Evolutionary conservation across 352 stramenopile species (phyloP).

Genomic region (Phytophthora melonis): DNA sequence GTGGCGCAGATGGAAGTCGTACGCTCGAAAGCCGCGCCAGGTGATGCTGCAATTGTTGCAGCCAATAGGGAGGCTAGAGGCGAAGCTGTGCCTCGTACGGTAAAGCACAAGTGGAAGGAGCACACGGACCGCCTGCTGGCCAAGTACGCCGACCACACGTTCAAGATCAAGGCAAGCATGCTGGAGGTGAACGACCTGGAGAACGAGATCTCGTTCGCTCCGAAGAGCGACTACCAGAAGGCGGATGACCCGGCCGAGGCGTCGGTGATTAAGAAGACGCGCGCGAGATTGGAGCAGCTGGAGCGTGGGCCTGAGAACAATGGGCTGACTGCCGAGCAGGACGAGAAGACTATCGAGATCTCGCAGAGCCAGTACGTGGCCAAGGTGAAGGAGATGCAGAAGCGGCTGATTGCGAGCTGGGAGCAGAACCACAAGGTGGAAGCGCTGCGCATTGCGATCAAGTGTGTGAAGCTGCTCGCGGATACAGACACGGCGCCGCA

Average conservation of each 20-base stretch:
- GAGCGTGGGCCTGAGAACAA: conserved; percentile 41
- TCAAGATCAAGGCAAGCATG: conserved; percentile 86
- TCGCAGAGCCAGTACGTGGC: conserved; percentile 86
- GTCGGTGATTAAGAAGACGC: conserved; percentile 69
- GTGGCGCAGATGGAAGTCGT: not conserved
- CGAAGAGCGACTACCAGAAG: conserved; percentile 50
- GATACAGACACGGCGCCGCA: conserved; percentile 80
- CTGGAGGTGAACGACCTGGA: conserved; percentile 78
- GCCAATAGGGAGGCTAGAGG: not conserved
- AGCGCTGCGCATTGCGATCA: conserved; percentile 91
- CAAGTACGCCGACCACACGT: conserved; percentile 71
- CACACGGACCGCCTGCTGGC: conserved; percentile 76
- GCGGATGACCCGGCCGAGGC: conserved; percentile 45
- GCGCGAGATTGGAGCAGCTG: conserved; percentile 72
- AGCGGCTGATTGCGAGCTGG: conserved; percentile 76
- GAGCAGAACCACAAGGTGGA: conserved; percentile 88
- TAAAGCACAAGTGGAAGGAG: conserved; percentile 71
- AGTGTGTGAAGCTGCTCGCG: conserved; percentile 90
- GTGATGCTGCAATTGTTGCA: conserved; percentile 6
- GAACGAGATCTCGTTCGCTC: conserved; percentile 56
- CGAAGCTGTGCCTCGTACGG: conserved; percentile 29
- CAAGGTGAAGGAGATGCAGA: conserved; percentile 84
- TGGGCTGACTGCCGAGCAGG: conserved; percentile 2
- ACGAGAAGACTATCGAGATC: conserved; percentile 74
- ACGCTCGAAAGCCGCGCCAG: conserved; percentile 12